Percentiles rank a stretch among this genome's conserved stretches.
Conservation (phyloP, 1,284 basidiomycete genomes). For the Wolfiporia cocos region DNA sequence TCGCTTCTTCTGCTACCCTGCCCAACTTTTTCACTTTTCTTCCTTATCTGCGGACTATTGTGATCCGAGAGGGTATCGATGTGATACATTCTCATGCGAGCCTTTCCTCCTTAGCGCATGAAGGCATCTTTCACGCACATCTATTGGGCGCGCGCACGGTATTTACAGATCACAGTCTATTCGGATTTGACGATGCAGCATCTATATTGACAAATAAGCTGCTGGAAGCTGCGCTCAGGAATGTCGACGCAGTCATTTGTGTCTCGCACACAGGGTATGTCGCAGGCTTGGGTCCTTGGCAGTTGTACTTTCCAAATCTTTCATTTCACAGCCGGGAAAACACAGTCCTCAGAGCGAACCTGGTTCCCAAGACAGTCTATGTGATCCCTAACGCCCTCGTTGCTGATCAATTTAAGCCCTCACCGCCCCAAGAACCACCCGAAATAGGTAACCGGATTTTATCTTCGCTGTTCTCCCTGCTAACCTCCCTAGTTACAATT, state of each 20-base stretch:
- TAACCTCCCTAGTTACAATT: conserved; percentile 90
- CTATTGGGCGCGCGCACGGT: conserved; percentile 81
- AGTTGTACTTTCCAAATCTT: no score
- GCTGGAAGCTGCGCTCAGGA: conserved; percentile 78
- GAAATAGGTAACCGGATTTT: conserved; percentile 68
- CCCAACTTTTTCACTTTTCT: conserved; percentile 93
- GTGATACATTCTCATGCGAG: conserved; percentile 93
- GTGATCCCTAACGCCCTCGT: conserved; percentile 97
- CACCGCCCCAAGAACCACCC: conserved; percentile 35
- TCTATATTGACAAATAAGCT: conserved; percentile 98
- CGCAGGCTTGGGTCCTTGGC: no score
- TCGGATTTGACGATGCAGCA: conserved; percentile 93
- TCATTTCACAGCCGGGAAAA: conserved; percentile 77
- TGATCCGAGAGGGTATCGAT: conserved; percentile 83
- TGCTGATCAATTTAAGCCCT: conserved; percentile 80
- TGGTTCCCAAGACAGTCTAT: conserved; percentile 62
- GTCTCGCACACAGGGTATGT: conserved; percentile 94
- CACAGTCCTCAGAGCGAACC: conserved; percentile 82
- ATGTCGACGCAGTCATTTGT: conserved; percentile 92
- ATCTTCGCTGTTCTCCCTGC: no score
- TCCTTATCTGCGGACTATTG: conserved; percentile 86
- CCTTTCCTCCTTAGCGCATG: conserved; percentile 86
- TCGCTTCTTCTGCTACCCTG: conserved; percentile 87
- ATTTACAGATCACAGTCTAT: conserved; percentile 96
- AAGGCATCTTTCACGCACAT: conserved; percentile 87